Evolutionary conservation across 805 yeast genomes (phyloP).

Genomic region (Millerozyma acaciae): DNA sequence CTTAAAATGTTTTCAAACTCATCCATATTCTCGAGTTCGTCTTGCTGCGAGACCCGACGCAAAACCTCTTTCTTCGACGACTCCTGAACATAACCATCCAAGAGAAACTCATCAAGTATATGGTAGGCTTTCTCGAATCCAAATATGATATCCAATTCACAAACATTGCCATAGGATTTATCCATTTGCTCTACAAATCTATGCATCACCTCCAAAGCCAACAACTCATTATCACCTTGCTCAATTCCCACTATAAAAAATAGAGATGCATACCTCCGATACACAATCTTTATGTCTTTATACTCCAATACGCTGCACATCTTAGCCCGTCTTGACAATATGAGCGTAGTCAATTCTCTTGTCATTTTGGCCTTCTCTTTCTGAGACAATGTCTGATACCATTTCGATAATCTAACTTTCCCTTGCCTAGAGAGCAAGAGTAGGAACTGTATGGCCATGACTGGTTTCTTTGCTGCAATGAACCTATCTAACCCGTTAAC

Average conservation of each 20-base stretch:
- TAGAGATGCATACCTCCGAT: slow-evolving; percentile 88
- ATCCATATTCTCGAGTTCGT: slow-evolving; percentile 78
- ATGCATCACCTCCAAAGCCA: slow-evolving; percentile 83
- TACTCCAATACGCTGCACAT: slow-evolving; percentile 95
- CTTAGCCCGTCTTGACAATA: slow-evolving; percentile 80
- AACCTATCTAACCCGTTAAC: too few species aligned
- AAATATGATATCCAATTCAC: slow-evolving; percentile 94
- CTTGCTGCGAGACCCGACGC: slow-evolving; percentile 76
- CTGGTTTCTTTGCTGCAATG: too few species aligned
- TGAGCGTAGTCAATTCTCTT: slow-evolving; percentile 80
- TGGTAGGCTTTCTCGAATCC: slow-evolving; percentile 93
- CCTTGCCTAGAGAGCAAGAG: slow-evolving; percentile 91
- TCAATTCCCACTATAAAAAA: slow-evolving; percentile 88
- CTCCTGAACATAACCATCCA: slow-evolving; percentile 87
- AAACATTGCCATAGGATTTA: slow-evolving; percentile 89
- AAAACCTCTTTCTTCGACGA: slow-evolving; percentile 76
- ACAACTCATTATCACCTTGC: slow-evolving; percentile 77
- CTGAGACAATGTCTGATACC: slow-evolving; percentile 83
- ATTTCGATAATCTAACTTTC: slow-evolving; percentile 85
- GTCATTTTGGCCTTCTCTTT: slow-evolving; percentile 82
- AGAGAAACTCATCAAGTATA: slow-evolving; percentile 81
- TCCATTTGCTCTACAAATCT: slow-evolving; percentile 97
- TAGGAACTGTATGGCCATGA: slow-evolving; percentile 75
- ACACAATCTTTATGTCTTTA: slow-evolving; percentile 78
- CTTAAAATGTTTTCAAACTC: slow-evolving; percentile 44